Evolutionary conservation across 1,139 yeast species (phyloP).

Genomic region (Pneumocystis carinii): DNA sequence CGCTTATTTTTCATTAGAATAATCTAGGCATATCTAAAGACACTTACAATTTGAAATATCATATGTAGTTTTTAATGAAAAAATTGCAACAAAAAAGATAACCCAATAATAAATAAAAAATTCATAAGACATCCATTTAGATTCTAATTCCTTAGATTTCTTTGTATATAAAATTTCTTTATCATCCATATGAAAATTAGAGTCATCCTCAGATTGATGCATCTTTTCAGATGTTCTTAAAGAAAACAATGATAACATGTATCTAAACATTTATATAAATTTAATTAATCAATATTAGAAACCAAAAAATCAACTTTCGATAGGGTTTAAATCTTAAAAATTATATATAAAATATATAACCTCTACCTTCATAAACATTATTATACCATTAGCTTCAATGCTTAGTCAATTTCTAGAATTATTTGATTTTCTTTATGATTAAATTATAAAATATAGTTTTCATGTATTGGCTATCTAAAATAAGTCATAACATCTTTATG

Average conservation of each 20-base stretch:
- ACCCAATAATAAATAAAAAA: conserved; percentile 7
- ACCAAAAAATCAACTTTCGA: too few species aligned
- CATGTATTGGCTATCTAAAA: background rate
- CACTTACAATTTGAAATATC: conserved; percentile 4
- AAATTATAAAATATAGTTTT: background rate
- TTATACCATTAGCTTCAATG: background rate
- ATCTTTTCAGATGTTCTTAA: background rate
- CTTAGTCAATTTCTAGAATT: background rate
- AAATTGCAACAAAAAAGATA: conserved; percentile 3
- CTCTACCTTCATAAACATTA: background rate
- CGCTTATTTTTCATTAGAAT: conserved; percentile 23
- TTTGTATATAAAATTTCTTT: background rate
- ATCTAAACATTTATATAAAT: background rate
- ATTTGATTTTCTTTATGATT: background rate
- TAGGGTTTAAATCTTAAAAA: background rate
- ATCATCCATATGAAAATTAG: background rate
- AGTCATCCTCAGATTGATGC: background rate
- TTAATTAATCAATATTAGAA: background rate
- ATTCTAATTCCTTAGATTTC: background rate
- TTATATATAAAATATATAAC: background rate
- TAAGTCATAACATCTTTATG: background rate
- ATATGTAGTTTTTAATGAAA: conserved; percentile 7
- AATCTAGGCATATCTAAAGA: background rate
- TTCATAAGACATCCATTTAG: conserved; percentile 10
- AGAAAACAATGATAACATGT: background rate